phyloP scores from a whole-genome alignment of 768 basidiomycete genomes.

The Suillus plorans region DNA sequence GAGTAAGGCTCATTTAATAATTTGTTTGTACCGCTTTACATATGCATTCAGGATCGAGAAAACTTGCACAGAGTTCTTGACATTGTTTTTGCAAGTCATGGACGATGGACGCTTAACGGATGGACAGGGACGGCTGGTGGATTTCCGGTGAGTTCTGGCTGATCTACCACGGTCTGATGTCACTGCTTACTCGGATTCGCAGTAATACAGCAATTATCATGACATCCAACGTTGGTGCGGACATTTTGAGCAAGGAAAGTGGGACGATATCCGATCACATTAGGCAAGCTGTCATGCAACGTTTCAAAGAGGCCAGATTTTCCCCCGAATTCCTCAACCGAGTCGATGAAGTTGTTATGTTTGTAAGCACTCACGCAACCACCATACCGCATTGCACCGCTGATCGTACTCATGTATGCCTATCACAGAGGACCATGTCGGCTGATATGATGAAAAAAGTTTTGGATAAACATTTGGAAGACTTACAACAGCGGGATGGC shows the following conservation, averaged over 20 bases:
- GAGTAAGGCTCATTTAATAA: slow-evolving; percentile 14
- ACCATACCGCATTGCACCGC: neutral
- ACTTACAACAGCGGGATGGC: slow-evolving; percentile 41
- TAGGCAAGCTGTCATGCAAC: slow-evolving; percentile 61
- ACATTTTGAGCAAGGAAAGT: slow-evolving; percentile 49
- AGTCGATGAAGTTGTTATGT: slow-evolving; percentile 79
- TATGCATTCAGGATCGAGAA: slow-evolving; percentile 36
- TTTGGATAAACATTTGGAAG: slow-evolving; percentile 43
- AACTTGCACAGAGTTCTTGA: slow-evolving; percentile 42
- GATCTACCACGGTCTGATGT: neutral
- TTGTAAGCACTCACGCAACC: slow-evolving; percentile 19
- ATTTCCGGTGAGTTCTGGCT: slow-evolving; percentile 7
- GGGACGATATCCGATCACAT: slow-evolving; percentile 46
- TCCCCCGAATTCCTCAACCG: slow-evolving; percentile 88
- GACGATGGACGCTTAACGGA: slow-evolving; percentile 47
- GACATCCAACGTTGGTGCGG: slow-evolving; percentile 83
- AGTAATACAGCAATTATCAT: slow-evolving; percentile 86
- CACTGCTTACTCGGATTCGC: slow-evolving; percentile 18
- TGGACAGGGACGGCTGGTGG: slow-evolving; percentile 22
- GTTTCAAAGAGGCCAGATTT: slow-evolving; percentile 72
- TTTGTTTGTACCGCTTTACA: neutral
- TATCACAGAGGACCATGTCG: slow-evolving; percentile 36
- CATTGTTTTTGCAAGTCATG: slow-evolving; percentile 46
- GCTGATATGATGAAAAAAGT: slow-evolving; percentile 39
- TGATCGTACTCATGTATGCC: slow-evolving; percentile 12